Base-by-base conservation (phyloP, 768 basidiomycete species). In the Trametes gibbosa region DNA sequence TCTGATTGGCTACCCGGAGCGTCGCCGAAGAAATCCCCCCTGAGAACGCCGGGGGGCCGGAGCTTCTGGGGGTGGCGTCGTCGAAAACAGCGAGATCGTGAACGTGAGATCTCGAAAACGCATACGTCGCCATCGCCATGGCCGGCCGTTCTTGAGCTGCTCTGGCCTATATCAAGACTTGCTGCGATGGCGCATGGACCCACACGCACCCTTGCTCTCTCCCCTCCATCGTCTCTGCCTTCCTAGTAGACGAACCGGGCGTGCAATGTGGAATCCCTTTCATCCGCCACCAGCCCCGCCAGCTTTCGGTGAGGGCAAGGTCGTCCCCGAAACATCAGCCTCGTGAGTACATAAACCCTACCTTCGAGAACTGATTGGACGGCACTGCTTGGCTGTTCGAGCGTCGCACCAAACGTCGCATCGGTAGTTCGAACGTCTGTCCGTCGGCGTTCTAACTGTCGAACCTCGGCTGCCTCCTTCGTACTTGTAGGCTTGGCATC, bases 231-330 rank as follows among this genome's bases (percentile, higher is more conserved):
- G 21, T 37, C 32, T 50, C 7, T 10, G 19, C 34, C 34, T 9
- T 14, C 7, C 51, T 25, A 29, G 39, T 39, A 39, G 37, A 17
- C 34, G 34, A 35, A 6, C 29, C 35, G 32, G 17, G 16, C 23
- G 37, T n/a, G 50, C 35, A 1, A 69, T 72, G 64, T 62, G 59
- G 56, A 78, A 80, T 62, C 74, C 75, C 6, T 74, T 80, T 41
- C 68, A 71, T 42, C 78, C 77, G 10, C 54, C 72, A 0, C 80
- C 81, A 24, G 81, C 80, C 1, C 79, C 81, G 9, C 80, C 82
- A 25, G 79, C 65, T 3, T 83, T 83, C 66, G 81, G 78, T 7
- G 51, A 66, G 50, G 81, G 76, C 35, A 78, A 75, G 50, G 67
- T 76, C n/a, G 61, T 82, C 5, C 82, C 82, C 17, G 80, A 82